Evolutionary conservation across 1,284 basidiomycete species (phyloP), one percentile per base, ranked within the genome.

Genomic region (Apiotrichum veenhuisii): DNA sequence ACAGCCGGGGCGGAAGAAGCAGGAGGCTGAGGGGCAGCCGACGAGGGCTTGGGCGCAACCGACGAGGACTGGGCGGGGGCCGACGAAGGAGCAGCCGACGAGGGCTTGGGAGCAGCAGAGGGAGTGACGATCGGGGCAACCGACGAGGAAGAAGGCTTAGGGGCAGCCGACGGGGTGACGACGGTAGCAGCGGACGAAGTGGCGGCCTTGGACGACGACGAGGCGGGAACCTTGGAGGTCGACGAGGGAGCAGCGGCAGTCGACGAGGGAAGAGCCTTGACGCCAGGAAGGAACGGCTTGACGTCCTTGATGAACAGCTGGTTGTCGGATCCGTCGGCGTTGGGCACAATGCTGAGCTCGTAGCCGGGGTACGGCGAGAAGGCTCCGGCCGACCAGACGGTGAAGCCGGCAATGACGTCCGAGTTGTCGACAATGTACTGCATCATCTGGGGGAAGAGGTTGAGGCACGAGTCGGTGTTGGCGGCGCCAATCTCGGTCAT

Each of bases 401-500:
- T 73, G 73, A 82, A 84, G 23, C 82, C 82, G 43, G 77, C 74
- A 45, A 82, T 70, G 33, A 68, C 77, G 30, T 77, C 76, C 59
- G 79, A 79, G 62, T 80, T 78, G 14, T 70, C 69, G 64, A 81
- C 80, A 47, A 84, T 74, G 64, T 77, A 83, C 12, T 81, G 73
- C 38, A 84, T 77, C 59, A 82, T 77, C 50, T 75, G 64, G 5
- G 70, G 72, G 23, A 83, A 45, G 47, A 61, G 57, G 20, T 52
- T 63, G 34, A 60, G 54, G 50, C 71, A 74, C 17, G 63, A 65
- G 23, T 60, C 58, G 23, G 66, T 71, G 22, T 81, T 82, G 59
- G 82, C 83, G 50, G 82, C 83, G 34, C 84, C 83, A 33, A 82
- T 83, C 73, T 85, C 84, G 55, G 80, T 81, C 27, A 84, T 73